Base-by-base conservation (phyloP, 1,139 yeast genomes). In the Lizanozyma gosingica region DNA sequence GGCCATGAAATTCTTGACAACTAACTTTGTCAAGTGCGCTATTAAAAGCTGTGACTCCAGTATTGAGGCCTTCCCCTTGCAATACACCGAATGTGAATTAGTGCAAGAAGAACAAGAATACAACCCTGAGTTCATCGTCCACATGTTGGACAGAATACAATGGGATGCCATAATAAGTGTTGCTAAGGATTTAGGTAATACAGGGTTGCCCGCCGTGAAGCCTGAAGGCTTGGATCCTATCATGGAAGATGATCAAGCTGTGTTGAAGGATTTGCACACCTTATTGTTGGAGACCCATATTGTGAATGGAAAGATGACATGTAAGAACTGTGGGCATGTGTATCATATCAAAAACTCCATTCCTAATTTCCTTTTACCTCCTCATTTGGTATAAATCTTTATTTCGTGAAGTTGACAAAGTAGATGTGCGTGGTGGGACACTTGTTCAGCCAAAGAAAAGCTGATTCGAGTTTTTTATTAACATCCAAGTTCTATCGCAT, bases 11-110 rank as follows among this genome's bases (percentile, higher is more conserved):
- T 81, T 92, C 54, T 68, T 92, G 36, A 90, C 98, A 29, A 86
- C 97, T 35, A 92, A 94, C 61, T 94, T 92, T 60, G 94, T 92
- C 46, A 88, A 84, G 59, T 92, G 99, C 62, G 92, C 97, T 0
- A 85, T 88, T 46, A 81, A 83, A 54, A 56, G 78, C 4, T 92
- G 99, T 56, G 86, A 83, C 43, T 66, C 79, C 22, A 75, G 92
- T 8, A 74, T 78, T 27, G 78, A 79, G 4, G 78, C 94, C 15
- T 92, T 88, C 57, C 99, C 99, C 1, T 71, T 92, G 43, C 68
- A 71, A 47, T 90, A 74, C 58, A 64, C 75, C 42, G 87, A 83
- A 42, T 81, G 92, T 53, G 76, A 83, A 50, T 66, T 92, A 39
- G 81, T 76, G 15, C 83, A 80, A 51, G 83, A 83, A 54, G 88